A percentile compares a stretch with the other conserved stretches of the same genome.
These are phyloP conservation scores for Reutealis trisperma DNA, from an alignment of 345 rosid species.

Conservation along the genomic window DNA sequence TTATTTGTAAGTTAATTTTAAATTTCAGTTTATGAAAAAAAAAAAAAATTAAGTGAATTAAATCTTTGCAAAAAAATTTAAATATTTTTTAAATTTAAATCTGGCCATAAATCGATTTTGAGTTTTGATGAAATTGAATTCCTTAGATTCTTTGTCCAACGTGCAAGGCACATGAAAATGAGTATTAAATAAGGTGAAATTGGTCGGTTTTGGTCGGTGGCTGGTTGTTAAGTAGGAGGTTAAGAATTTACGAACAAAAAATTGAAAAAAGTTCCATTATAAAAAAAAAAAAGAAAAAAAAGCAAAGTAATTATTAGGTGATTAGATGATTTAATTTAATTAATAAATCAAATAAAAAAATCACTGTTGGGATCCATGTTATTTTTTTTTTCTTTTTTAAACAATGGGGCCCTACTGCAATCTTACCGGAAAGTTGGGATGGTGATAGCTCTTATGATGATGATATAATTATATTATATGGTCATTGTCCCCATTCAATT, in stretches of 20 bases:
- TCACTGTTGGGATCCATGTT: background rate
- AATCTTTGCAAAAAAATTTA: no score
- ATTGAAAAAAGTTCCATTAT: background rate
- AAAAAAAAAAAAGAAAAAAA: no score
- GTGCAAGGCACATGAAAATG: constrained; percentile 21
- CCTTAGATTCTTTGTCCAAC: background rate
- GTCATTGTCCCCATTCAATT: background rate
- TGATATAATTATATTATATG: no score
- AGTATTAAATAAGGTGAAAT: background rate
- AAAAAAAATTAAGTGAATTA: no score
- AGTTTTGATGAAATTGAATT: background rate
- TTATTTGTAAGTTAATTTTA: no score
- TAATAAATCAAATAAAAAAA: background rate
- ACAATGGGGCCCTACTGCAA: background rate
- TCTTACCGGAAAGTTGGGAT: constrained; percentile 7
- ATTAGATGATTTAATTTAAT: no score
- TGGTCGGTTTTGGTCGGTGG: constrained; percentile 32
- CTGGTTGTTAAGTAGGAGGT: background rate
- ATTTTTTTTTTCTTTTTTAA: background rate
- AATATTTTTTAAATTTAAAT: no score
- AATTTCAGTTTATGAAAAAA: no score
- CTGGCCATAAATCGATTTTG: no score
- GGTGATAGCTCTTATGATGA: background rate
- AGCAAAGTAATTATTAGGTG: no score
- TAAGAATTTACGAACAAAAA: background rate